These are phyloP conservation scores for Apiotrichum laibachii DNA, from an alignment of 1,284 basidiomycete genomes.

Conservation along the genomic window DNA sequence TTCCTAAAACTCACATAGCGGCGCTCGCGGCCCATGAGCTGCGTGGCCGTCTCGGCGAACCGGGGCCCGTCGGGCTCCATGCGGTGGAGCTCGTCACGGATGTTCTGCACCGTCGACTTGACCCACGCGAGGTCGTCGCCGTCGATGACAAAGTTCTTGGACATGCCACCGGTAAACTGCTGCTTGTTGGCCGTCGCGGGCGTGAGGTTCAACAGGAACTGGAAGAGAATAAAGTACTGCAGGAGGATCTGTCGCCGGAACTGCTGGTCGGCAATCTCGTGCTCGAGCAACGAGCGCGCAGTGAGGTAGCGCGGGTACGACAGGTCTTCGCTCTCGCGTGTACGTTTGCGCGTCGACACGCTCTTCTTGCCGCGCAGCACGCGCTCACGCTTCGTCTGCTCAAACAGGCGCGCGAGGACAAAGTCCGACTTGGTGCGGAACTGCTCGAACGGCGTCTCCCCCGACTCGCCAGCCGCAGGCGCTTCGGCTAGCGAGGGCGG, in stretches of 20 bases:
- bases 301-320: constrained; percentile 49
- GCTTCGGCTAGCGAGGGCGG: constrained; percentile 45
- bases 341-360: constrained; percentile 28
- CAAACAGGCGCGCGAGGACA: constrained; percentile 41
- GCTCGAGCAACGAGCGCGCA: constrained; percentile 39
- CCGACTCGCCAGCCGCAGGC: constrained; percentile 13
- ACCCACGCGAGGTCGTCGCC: constrained; percentile 37
- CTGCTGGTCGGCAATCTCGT: constrained; percentile 42
- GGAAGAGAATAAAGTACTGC: constrained; percentile 50
- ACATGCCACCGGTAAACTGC: constrained; percentile 45
- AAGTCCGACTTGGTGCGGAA: constrained; percentile 42
- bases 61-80: constrained; percentile 36
- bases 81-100: constrained; percentile 37
- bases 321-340: constrained; percentile 25
- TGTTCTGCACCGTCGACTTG: constrained; percentile 25
- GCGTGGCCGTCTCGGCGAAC: constrained; percentile 39
- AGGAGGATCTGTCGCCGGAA: constrained; percentile 50
- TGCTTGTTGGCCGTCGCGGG: constrained; percentile 40
- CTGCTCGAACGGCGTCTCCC: constrained; percentile 33
- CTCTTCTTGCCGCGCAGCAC: constrained; percentile 34
- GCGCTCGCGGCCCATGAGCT: constrained; percentile 39
- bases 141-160: constrained; percentile 43
- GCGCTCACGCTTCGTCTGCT: constrained; percentile 37
- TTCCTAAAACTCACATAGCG: constrained; percentile 35
- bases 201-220: constrained; percentile 46